phyloP scores from a whole-genome alignment of 352 stramenopile genomes.

The Elongisporangium senticosum region DNA sequence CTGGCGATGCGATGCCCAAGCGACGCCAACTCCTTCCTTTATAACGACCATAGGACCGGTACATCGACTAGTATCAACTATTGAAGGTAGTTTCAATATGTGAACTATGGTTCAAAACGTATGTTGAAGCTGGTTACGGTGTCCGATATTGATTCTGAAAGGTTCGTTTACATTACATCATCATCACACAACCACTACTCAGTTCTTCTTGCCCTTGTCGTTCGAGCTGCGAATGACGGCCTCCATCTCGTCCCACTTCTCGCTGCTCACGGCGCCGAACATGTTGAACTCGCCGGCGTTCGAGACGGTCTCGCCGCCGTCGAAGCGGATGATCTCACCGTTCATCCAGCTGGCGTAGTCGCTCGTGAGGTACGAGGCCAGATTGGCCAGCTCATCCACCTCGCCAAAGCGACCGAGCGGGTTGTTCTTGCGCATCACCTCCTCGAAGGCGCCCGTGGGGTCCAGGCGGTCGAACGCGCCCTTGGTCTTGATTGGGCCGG shows the following conservation, averaged over 20 bases:
- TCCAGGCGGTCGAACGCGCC: slow-evolving; percentile 76
- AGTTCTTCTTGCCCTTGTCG: slow-evolving; percentile 46
- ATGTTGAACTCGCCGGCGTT: slow-evolving; percentile 82
- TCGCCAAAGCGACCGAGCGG: slow-evolving; percentile 68
- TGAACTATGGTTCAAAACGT: background rate
- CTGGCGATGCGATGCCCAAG: slow-evolving; percentile 10
- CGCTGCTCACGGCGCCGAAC: slow-evolving; percentile 47
- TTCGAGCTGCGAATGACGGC: slow-evolving; percentile 52
- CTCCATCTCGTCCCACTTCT: slow-evolving; percentile 76
- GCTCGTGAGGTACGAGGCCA: slow-evolving; percentile 70
- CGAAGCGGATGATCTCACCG: slow-evolving; percentile 76
- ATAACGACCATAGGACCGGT: background rate
- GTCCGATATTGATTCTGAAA: background rate
- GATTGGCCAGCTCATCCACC: slow-evolving; percentile 73
- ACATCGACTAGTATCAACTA: background rate
- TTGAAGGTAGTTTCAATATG: background rate
- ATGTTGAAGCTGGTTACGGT: background rate
- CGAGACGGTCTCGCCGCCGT: slow-evolving; percentile 69
- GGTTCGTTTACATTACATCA: background rate
- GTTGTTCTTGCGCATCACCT: slow-evolving; percentile 66
- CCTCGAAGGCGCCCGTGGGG: slow-evolving; percentile 57
- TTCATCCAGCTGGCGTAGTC: slow-evolving; percentile 83
- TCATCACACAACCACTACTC: background rate
- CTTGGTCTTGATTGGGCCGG: slow-evolving; percentile 92
- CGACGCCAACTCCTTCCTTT: background rate